Evolutionary conservation across 2,329 filamentous ascomycete genomes (phyloP).

Genomic region (Amylocarpus encephaloides): DNA sequence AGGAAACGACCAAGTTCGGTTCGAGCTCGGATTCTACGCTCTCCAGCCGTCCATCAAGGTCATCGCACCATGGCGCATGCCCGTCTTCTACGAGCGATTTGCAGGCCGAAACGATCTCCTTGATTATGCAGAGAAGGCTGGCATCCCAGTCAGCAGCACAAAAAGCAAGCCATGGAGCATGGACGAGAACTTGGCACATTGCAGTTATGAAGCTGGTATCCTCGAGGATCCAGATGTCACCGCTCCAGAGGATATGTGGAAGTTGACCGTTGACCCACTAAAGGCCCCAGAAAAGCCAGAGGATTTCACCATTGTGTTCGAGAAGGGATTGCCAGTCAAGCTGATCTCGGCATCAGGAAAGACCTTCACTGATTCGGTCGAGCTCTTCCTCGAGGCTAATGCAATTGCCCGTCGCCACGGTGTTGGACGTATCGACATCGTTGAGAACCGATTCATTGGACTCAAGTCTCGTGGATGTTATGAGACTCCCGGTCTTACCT

Average conservation of each 20-base stretch:
- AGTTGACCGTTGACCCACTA: slow-evolving; percentile 59
- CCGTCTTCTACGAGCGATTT: slow-evolving; percentile 65
- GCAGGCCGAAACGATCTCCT: slow-evolving; percentile 66
- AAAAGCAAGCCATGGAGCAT: slow-evolving; percentile 65
- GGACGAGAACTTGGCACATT: slow-evolving; percentile 70
- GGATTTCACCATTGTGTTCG: slow-evolving; percentile 66
- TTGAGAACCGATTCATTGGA: slow-evolving; percentile 75
- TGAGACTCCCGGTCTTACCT: slow-evolving; percentile 41
- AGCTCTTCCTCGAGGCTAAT: slow-evolving; percentile 68
- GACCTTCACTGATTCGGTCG: slow-evolving; percentile 60
- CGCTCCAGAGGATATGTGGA: slow-evolving; percentile 77
- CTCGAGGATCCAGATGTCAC: slow-evolving; percentile 60
- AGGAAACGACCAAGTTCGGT: slow-evolving; percentile 60
- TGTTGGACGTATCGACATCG: slow-evolving; percentile 76
- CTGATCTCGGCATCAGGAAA: slow-evolving; percentile 49
- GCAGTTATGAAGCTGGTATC: slow-evolving; percentile 73
- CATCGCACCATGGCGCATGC: slow-evolving; percentile 69
- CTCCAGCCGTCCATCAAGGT: slow-evolving; percentile 61
- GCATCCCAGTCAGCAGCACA: slow-evolving; percentile 66
- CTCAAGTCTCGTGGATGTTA: slow-evolving; percentile 79
- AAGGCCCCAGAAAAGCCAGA: slow-evolving; percentile 64
- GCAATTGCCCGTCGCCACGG: slow-evolving; percentile 65
- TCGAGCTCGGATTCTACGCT: slow-evolving; percentile 57
- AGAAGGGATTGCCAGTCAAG: slow-evolving; percentile 69
- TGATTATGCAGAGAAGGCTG: slow-evolving; percentile 60